Evolutionary conservation across 2,329 filamentous ascomycete species (phyloP).

Genomic region (Neodidymelliopsis sp.): DNA sequence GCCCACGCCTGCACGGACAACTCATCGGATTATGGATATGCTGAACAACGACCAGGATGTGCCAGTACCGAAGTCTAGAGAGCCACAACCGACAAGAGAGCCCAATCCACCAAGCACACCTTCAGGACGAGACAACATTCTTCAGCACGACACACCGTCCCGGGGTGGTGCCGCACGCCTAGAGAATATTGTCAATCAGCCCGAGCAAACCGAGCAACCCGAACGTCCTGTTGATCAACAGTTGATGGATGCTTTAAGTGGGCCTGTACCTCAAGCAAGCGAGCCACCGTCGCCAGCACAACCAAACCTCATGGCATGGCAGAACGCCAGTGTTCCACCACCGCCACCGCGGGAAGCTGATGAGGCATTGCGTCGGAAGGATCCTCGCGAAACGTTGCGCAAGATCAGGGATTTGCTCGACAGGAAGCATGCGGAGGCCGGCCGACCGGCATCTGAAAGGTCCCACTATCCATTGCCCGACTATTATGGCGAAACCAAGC

Average conservation of each 20-base stretch:
- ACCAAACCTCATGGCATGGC: slow-evolving; percentile 24
- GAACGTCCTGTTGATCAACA: slow-evolving; percentile 33
- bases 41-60: slow-evolving; percentile 47
- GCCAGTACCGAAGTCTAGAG: slow-evolving; percentile 31
- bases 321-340: slow-evolving; percentile 20
- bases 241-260: slow-evolving; percentile 30
- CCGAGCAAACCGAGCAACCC: slow-evolving; percentile 27
- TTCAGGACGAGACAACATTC: slow-evolving; percentile 19
- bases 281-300: slow-evolving; percentile 33
- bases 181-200: slow-evolving; percentile 29
- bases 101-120: slow-evolving; percentile 20
- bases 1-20: slow-evolving; percentile 38
- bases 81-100: slow-evolving; percentile 28
- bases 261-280: slow-evolving; percentile 19
- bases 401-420: slow-evolving; percentile 38
- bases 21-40: slow-evolving; percentile 49
- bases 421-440: slow-evolving; percentile 33
- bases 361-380: slow-evolving; percentile 33
- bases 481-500: background rate
- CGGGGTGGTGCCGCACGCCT: slow-evolving; percentile 26
- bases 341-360: slow-evolving; percentile 30
- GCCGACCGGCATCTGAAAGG: slow-evolving; percentile 27
- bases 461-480: slow-evolving; percentile 20
- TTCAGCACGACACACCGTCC: slow-evolving; percentile 29
- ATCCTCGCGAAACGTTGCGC: slow-evolving; percentile 34